Evolutionary conservation across 1,284 basidiomycete species (phyloP).

Genomic region (Fereydounia khargensis): DNA sequence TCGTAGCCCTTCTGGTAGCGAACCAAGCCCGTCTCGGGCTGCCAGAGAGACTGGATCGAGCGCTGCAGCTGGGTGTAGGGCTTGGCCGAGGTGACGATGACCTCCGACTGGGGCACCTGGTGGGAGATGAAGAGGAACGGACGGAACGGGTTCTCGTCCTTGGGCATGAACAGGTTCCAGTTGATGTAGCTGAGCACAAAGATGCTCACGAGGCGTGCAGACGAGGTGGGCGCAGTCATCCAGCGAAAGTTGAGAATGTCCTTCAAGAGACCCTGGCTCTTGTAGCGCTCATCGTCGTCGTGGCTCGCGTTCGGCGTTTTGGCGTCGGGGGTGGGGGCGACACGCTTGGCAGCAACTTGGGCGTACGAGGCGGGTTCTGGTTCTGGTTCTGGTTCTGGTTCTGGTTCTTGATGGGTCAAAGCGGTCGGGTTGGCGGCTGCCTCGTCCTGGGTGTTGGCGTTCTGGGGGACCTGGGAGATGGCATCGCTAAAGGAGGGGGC

Average conservation of each 20-base stretch:
- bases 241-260: constrained; percentile 42
- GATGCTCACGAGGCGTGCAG: constrained; percentile 65
- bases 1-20: constrained; percentile 49
- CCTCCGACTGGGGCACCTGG: constrained; percentile 61
- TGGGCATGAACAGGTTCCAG: constrained; percentile 66
- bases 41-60: constrained; percentile 15
- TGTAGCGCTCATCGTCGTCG: constrained; percentile 27
- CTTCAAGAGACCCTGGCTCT: constrained; percentile 24
- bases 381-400: no score
- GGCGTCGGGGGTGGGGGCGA: constrained; percentile 6
- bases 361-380: constrained; percentile 5
- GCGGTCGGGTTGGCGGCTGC: constrained; percentile 16
- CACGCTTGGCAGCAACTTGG: constrained; percentile 4
- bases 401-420: background rate
- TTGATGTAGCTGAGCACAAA: constrained; percentile 71
- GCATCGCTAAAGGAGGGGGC: constrained; percentile 32
- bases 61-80: constrained; percentile 3
- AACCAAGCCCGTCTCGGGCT: constrained; percentile 19
- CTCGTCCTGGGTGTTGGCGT: constrained; percentile 30
- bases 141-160: constrained; percentile 71
- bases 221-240: constrained; percentile 48
- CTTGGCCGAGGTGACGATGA: constrained; percentile 57
- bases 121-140: constrained; percentile 76
- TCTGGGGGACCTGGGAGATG: constrained; percentile 24
- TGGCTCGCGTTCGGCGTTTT: constrained; percentile 5